Evolutionary conservation across 2,329 filamentous ascomycete species (phyloP).

Genomic region (Escovopsis sp.): DNA sequence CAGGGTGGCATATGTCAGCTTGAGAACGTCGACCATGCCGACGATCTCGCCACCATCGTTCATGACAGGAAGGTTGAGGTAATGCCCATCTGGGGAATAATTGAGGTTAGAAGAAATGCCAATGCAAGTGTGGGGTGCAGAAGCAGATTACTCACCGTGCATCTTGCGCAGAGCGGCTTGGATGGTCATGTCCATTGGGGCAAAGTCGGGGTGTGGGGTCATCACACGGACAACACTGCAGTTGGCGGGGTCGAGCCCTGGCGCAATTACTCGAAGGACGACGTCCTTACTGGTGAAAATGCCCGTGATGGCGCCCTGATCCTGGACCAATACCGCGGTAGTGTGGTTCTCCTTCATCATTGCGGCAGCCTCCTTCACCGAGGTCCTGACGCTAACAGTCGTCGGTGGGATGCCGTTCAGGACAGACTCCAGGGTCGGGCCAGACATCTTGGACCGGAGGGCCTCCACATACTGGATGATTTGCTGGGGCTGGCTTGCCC

Average conservation of each 20-base stretch:
- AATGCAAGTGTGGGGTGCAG: constrained; percentile 3
- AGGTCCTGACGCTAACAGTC: constrained; percentile 89
- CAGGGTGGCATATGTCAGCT: constrained; percentile 92
- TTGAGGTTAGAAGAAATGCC: neutral
- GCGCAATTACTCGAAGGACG: constrained; percentile 91
- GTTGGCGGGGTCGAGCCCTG: constrained; percentile 80
- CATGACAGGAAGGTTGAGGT: constrained; percentile 96
- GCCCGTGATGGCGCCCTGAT: constrained; percentile 92
- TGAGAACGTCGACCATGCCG: constrained; percentile 97
- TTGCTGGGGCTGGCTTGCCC: constrained; percentile 90
- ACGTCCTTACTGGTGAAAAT: constrained; percentile 99
- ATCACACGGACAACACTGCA: constrained; percentile 98
- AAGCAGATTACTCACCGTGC: constrained; percentile 56
- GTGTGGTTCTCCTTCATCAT: constrained; percentile 99
- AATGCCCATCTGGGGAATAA: constrained; percentile 65
- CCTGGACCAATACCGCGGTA: constrained; percentile 88
- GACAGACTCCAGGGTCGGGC: constrained; percentile 88
- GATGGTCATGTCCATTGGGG: constrained; percentile 97
- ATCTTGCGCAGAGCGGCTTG: constrained; percentile 96
- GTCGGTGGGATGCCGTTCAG: constrained; percentile 83
- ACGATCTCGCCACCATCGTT: constrained; percentile 95
- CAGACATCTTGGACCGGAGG: constrained; percentile 90
- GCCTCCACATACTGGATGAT: constrained; percentile 99
- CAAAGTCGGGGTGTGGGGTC: constrained; percentile 98
- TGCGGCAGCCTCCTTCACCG: constrained; percentile 86